phyloP scores from a whole-genome alignment of 441 rosid species.

The Gossypium schwendimanii region DNA sequence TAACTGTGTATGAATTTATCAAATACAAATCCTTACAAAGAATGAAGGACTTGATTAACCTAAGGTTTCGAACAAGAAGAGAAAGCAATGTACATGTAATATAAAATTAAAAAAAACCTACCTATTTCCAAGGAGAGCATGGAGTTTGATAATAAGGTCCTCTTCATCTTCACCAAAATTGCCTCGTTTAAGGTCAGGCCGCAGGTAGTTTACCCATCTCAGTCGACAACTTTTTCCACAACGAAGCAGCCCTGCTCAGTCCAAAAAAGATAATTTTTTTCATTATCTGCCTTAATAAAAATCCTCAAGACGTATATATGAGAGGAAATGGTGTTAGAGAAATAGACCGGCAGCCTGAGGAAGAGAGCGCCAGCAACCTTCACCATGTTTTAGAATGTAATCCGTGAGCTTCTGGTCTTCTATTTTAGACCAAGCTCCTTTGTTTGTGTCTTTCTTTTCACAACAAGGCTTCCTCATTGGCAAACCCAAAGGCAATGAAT shows the following conservation, averaged over 20 bases:
- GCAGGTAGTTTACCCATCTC: slow-evolving; percentile 34
- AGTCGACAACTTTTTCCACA: slow-evolving; percentile 35
- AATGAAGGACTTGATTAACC: too few species aligned
- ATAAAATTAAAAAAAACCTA: neutral
- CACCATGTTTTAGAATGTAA: slow-evolving; percentile 24
- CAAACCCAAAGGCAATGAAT: neutral
- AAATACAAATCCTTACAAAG: too few species aligned
- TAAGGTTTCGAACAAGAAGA: too few species aligned
- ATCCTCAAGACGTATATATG: too few species aligned
- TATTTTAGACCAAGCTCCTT: slow-evolving; percentile 32
- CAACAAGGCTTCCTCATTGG: slow-evolving; percentile 21
- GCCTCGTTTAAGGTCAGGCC: slow-evolving; percentile 35
- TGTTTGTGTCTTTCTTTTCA: slow-evolving; percentile 19
- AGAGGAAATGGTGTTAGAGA: neutral
- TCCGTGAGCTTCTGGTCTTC: slow-evolving; percentile 34
- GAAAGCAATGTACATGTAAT: neutral
- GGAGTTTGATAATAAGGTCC: slow-evolving; percentile 35
- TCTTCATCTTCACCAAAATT: slow-evolving; percentile 35
- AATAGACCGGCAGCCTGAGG: slow-evolving; percentile 32
- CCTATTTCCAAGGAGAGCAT: slow-evolving; percentile 38
- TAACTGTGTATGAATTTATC: too few species aligned
- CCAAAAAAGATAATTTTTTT: too few species aligned
- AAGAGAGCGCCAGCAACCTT: slow-evolving; percentile 34
- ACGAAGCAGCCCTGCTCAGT: slow-evolving; percentile 25
- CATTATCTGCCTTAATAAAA: too few species aligned